A percentile compares a stretch with the other conserved stretches of the same genome.
Conservation (phyloP, 306 rosid species). For the Gynostemma pentaphyllum region DNA sequence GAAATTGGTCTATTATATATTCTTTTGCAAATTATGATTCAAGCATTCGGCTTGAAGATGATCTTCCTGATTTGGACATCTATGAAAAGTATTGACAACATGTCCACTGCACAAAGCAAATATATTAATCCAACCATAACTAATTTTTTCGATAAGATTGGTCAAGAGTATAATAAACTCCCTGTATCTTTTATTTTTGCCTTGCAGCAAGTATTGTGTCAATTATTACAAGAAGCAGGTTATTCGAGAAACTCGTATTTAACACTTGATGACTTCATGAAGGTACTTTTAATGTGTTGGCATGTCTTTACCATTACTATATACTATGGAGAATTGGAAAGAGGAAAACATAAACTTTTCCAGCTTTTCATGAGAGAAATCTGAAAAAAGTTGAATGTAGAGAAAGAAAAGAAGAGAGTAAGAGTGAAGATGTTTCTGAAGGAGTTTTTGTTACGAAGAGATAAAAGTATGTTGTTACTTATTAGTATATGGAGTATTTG, state of each 20-base stretch:
- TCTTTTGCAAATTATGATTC: too few species aligned
- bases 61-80: background rate
- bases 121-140: background rate
- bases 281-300: slow-evolving; percentile 25
- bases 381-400: background rate
- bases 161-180: background rate
- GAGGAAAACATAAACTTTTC: background rate
- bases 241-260: slow-evolving; percentile 52
- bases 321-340: background rate
- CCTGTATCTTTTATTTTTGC: slow-evolving; percentile 12
- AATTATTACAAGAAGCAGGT: slow-evolving; percentile 65
- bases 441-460: too few species aligned
- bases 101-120: background rate
- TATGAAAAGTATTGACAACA: too few species aligned
- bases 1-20: background rate
- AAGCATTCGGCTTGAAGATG: background rate
- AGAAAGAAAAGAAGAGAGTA: too few species aligned
- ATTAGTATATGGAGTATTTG: too few species aligned
- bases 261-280: slow-evolving; percentile 51
- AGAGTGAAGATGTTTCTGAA: too few species aligned
- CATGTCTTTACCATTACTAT: background rate
- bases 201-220: slow-evolving; percentile 55
- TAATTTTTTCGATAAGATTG: background rate
- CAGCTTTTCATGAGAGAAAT: background rate
- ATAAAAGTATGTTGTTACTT: too few species aligned